A percentile compares a stretch with the other conserved stretches of the same genome.
These are phyloP conservation scores for Citrus maxima DNA, from an alignment of 345 rosid species.

Conservation along the genomic window DNA sequence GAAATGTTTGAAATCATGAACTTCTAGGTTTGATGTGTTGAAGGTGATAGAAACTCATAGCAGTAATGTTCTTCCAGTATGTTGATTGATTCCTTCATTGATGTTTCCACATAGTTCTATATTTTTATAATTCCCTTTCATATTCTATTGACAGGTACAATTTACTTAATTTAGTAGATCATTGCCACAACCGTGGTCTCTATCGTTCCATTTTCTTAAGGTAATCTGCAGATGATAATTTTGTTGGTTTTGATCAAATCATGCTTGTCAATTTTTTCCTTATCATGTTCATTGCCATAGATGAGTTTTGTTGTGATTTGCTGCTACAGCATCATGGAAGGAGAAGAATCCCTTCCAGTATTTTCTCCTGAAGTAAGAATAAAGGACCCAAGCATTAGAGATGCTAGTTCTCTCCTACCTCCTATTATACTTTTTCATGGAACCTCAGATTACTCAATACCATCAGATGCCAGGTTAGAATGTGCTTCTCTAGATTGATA, in stretches of 20 bases:
- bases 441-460: conserved; percentile 79
- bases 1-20: neutral
- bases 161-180: conserved; percentile 68
- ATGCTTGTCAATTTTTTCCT: neutral
- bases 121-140: neutral
- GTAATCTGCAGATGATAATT: conserved; percentile 25
- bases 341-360: conserved; percentile 68
- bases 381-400: conserved; percentile 49
- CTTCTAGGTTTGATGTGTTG: neutral
- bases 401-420: conserved; percentile 62
- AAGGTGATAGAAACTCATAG: neutral
- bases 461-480: conserved; percentile 84
- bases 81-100: conserved; percentile 10
- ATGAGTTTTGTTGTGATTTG: neutral
- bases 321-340: conserved; percentile 85
- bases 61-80: neutral
- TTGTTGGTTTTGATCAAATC: neutral
- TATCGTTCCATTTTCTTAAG: conserved; percentile 81
- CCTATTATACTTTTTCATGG: conserved; percentile 85
- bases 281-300: neutral
- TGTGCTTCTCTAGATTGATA: neutral
- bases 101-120: neutral
- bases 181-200: conserved; percentile 81
- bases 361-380: conserved; percentile 80
- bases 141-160: conserved; percentile 64